Evolutionary conservation across 441 rosid species (phyloP).

Genomic region (Sinapis alba): DNA sequence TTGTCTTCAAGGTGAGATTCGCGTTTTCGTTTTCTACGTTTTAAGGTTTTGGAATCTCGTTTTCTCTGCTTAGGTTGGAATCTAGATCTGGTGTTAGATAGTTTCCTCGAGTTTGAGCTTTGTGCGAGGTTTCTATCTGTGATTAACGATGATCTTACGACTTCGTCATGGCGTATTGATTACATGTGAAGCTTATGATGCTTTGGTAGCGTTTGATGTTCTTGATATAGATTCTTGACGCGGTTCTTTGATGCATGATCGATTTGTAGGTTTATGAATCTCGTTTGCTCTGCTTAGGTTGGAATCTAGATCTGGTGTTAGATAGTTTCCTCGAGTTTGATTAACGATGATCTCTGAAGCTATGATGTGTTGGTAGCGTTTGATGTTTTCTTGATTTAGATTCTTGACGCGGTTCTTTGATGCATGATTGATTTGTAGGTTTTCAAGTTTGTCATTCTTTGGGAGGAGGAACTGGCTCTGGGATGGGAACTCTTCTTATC

Average conservation of each 20-base stretch:
- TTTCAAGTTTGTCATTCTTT: constrained; percentile 55
- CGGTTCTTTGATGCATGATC: constrained; percentile 3
- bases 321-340: background rate
- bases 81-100: constrained; percentile 22
- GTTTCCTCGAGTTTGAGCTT: background rate
- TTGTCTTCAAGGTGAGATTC: constrained; percentile 41
- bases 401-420: constrained; percentile 1
- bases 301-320: constrained; percentile 21
- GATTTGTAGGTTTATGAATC: constrained; percentile 6
- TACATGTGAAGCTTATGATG: no score
- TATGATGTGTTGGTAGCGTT: no score
- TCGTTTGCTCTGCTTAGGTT: background rate
- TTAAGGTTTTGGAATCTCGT: background rate
- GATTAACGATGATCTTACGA: no score
- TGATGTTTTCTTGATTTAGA: background rate
- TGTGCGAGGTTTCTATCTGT: no score
- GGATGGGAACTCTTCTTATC: constrained; percentile 55
- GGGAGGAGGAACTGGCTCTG: constrained; percentile 56
- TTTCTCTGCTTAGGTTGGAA: background rate
- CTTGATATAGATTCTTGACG: background rate
- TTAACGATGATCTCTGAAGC: no score
- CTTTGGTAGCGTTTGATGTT: background rate
- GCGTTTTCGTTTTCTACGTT: constrained; percentile 4
- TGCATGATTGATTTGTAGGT: constrained; percentile 30
- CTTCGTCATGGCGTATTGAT: no score